A percentile compares a stretch with the other conserved stretches of the same genome.
Conservation (phyloP, 257 asterid species). For the Solanum chilense region DNA sequence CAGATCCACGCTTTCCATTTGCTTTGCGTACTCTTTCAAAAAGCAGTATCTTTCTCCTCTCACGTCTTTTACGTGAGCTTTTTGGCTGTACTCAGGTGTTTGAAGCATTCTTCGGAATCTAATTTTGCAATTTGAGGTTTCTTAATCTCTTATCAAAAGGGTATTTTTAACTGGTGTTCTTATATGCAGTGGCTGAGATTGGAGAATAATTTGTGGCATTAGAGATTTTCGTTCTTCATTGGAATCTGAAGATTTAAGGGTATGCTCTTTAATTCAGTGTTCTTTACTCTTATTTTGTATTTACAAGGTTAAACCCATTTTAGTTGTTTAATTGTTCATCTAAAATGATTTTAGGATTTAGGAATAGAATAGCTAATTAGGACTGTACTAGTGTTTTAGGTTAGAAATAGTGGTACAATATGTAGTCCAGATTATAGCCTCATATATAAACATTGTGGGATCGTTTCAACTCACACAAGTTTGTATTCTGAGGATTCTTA, state of each 20-base stretch:
- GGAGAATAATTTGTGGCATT: background rate
- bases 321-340: background rate
- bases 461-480: no score
- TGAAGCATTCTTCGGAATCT: background rate
- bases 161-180: background rate
- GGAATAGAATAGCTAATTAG: background rate
- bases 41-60: background rate
- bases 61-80: slow-evolving; percentile 9
- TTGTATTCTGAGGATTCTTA: no score
- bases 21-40: slow-evolving; percentile 24
- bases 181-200: background rate
- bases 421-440: no score
- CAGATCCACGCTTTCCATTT: slow-evolving; percentile 8
- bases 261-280: background rate
- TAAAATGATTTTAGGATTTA: background rate
- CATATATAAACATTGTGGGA: no score
- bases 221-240: background rate
- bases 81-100: background rate
- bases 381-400: background rate
- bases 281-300: background rate
- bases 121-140: background rate
- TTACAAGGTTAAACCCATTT: background rate
- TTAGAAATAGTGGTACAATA: no score
- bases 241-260: background rate
- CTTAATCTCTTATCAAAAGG: background rate